phyloP scores from a whole-genome alignment of 345 rosid species.

The Linum tenue region DNA sequence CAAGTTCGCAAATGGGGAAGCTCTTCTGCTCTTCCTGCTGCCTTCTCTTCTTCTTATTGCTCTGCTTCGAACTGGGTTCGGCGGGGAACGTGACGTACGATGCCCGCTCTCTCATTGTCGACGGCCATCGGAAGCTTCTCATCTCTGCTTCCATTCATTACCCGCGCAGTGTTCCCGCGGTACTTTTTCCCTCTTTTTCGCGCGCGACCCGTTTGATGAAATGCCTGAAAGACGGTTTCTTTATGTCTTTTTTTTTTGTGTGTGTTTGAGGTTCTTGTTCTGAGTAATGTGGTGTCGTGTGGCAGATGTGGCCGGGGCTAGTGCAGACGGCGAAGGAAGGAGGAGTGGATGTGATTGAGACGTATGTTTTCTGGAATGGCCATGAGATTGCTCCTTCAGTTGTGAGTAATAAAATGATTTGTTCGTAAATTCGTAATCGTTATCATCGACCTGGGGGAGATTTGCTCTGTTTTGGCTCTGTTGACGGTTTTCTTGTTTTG shows the following conservation, averaged over 20 bases:
- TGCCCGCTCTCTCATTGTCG: conserved; percentile 47
- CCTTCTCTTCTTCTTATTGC: background rate
- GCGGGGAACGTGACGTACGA: conserved; percentile 49
- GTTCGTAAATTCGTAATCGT: background rate
- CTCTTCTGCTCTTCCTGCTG: background rate
- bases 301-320: conserved; percentile 87
- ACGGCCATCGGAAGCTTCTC: conserved; percentile 54
- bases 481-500: conserved; percentile 1
- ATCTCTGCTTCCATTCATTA: conserved; percentile 69
- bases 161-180: conserved; percentile 70
- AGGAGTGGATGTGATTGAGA: conserved; percentile 67
- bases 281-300: background rate
- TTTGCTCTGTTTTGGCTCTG: background rate
- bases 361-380: conserved; percentile 95
- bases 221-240: background rate
- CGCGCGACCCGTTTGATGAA: background rate
- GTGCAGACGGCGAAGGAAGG: conserved; percentile 85
- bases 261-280: background rate
- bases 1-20: background rate
- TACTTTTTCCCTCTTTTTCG: conserved; percentile 13
- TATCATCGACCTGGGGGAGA: too few relatives aligned
- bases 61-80: conserved; percentile 11
- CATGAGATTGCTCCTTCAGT: conserved; percentile 72
- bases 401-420: conserved; percentile 32
- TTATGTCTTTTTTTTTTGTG: background rate